phyloP scores from a whole-genome alignment of 768 basidiomycete genomes.

The Ephemerocybe angulata region DNA sequence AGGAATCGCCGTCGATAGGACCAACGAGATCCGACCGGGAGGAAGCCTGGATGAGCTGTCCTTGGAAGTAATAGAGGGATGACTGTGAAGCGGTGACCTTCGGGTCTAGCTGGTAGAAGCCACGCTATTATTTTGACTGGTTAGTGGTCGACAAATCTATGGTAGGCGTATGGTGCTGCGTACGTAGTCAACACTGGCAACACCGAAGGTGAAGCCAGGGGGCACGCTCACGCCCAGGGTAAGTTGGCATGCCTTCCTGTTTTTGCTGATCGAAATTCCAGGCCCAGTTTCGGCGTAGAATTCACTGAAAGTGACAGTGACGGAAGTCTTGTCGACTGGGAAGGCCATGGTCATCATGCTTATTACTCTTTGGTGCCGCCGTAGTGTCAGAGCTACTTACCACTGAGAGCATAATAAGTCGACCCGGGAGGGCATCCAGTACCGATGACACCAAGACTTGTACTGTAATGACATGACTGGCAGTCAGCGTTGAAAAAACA shows the following conservation, averaged over 20 bases:
- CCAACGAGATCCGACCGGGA: conserved; percentile 18
- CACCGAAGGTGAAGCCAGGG: conserved; percentile 20
- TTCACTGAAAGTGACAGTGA: too few relatives aligned
- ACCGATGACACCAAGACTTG: conserved; percentile 18
- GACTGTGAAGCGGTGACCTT: conserved; percentile 21
- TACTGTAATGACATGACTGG: conserved; percentile 6
- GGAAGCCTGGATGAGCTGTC: conserved; percentile 15
- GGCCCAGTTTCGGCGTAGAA: conserved; percentile 21
- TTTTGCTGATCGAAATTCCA: conserved; percentile 17
- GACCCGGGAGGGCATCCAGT: conserved; percentile 20
- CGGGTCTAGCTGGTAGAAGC: conserved; percentile 24
- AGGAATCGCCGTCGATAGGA: conserved; percentile 17
- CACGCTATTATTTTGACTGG: conserved; percentile 12
- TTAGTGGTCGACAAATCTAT: too few relatives aligned
- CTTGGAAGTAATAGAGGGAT: conserved; percentile 24
- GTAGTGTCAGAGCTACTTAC: conserved; percentile 8
- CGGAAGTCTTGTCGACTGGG: too few relatives aligned
- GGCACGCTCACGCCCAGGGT: conserved; percentile 16
- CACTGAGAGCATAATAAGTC: conserved; percentile 16
- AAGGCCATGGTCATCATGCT: too few relatives aligned
- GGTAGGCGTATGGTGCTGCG: too few relatives aligned
- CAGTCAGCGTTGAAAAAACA: neutral
- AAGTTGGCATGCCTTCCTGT: conserved; percentile 18
- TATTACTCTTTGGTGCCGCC: too few relatives aligned
- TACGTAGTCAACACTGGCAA: conserved; percentile 23